Evolutionary conservation across 352 stramenopile species (phyloP), one percentile per base, ranked within the genome.

Genomic region (Pseudoperonospora humuli): DNA sequence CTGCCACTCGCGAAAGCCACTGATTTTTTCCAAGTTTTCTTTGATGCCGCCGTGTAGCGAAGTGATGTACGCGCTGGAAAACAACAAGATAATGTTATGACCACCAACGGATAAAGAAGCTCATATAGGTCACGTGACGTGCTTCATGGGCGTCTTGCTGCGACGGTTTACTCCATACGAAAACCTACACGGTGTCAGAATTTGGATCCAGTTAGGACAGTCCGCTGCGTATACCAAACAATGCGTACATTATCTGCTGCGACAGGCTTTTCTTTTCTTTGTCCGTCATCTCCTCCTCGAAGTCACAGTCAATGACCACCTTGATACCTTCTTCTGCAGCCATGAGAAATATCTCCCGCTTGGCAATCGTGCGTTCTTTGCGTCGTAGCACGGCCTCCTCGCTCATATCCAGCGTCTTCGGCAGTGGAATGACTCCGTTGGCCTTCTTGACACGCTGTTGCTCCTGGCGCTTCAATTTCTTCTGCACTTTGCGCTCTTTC

Each of bases 251-350:
- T 44, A 98, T 89, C 61, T 98, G 95, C 54, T 95, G 84, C 7
- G 75, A 83, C 10, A 98, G 68, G 55, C 80, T 96, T 51, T 95
- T 97, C 50, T 93, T 86, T 60, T 97, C 93, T 44, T 93, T 95
- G 20, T 72, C 58, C 2, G 66, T 91, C 88, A 98, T 97, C n/a
- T 85, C 49, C 17, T 96, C 58, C 52, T 97, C 89, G 63, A 97
- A 98, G 11, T 75, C 81, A 46, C 91, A 97, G 61, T 98, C 95
- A 32, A 98, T 86, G n/a, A 95, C 78, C 7, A 96, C 69, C 28
- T 72, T 76, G 11, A 73, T 39, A 15, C 79, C 78, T 62, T 93
- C 74, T 41, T 95, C 91, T 4, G 78, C 79, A 41, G 75, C 79
- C 61, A 95, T 87, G 20, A 90, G 59, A 45, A 75, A 90, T 11